phyloP scores from a whole-genome alignment of 352 stramenopile species.

The Phytophthora ramorum region DNA sequence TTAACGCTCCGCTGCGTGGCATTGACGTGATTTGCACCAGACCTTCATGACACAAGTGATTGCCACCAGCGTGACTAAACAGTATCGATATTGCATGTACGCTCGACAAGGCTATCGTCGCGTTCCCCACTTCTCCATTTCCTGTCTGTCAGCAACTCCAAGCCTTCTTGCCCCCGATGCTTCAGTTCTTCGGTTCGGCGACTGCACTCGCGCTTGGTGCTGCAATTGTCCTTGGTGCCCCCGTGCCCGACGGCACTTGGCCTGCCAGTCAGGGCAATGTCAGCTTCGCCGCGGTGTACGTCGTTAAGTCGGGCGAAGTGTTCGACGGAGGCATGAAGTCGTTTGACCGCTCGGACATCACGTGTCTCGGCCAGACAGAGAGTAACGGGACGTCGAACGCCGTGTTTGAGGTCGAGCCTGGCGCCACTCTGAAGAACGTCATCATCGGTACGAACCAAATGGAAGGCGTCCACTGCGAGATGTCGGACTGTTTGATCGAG shows the following conservation, averaged over 20 bases:
- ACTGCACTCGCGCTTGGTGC: no score
- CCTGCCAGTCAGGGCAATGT: conserved; percentile 25
- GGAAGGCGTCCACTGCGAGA: conserved; percentile 44
- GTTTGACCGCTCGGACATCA: conserved; percentile 34
- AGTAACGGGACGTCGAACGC: conserved; percentile 24
- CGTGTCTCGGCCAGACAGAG: conserved; percentile 41
- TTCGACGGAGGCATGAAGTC: conserved; percentile 54
- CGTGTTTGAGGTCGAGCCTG: conserved; percentile 43
- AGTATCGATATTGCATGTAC: no score
- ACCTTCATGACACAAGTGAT: no score
- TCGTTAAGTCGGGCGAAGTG: conserved; percentile 39
- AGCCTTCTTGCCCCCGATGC: neutral
- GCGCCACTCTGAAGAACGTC: conserved; percentile 52
- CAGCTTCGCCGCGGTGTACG: conserved; percentile 30
- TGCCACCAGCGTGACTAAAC: no score
- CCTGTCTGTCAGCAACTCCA: neutral
- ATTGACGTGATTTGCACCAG: conserved; percentile 10
- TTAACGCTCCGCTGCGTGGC: no score
- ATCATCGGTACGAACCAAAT: conserved; percentile 56
- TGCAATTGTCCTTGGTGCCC: conserved; percentile 6
- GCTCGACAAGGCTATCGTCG: no score
- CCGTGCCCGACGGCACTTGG: conserved; percentile 29
- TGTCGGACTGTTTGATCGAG: conserved; percentile 44
- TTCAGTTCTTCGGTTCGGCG: conserved; percentile 5
- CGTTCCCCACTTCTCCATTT: conserved; percentile 9